Evolutionary conservation across 1,139 yeast species (phyloP), one percentile per base, ranked within the genome.

Genomic region (Kluyveromyces sp.): DNA sequence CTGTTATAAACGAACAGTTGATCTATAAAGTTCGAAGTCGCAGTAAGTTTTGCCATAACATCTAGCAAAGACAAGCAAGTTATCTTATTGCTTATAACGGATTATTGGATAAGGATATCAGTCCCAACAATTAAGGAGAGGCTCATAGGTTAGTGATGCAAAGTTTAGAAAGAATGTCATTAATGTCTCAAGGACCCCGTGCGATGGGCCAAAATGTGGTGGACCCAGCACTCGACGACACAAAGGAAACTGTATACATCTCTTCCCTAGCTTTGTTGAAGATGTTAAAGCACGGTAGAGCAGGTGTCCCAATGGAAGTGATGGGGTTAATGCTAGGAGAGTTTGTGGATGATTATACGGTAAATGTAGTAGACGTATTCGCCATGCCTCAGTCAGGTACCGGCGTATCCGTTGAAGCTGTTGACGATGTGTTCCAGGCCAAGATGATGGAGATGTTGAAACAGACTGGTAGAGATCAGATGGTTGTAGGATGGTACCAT

Each of bases 241-340:
- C 92, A 58, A 83, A 95, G 30, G 98, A 92, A 68, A 89, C 97
- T 1, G 96, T 92, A 8, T 88, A 92, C 67, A 88, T 94, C 47
- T 92, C 98, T 31, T 88, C 97, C 32, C 74, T 94, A 57, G 99
- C 99, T 2, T 71, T 94, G 47, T 73, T 94, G 50, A 94, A 94
- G 67, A 92, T 92, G 98, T 77, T 92, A 61, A 92, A 89, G 66
- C 98, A 92, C 63, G 97, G 98, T 38, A 76, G 97, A 60, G 97
- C 98, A 1, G 99, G 99, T 61, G 98, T 94, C 44, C 99, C 99
- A 15, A 94, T 94, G 99, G 99, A 94, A 70, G 99, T 94, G 41
- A 94, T 94, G 99, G 99, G 99, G 3, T 75, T 94, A 53, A 94
- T 94, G 99, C 77, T 94, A 56, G 99, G 99, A 41, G 97, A 92